Base-by-base conservation (phyloP, 768 basidiomycete species). In the Arthromyces matolae region DNA sequence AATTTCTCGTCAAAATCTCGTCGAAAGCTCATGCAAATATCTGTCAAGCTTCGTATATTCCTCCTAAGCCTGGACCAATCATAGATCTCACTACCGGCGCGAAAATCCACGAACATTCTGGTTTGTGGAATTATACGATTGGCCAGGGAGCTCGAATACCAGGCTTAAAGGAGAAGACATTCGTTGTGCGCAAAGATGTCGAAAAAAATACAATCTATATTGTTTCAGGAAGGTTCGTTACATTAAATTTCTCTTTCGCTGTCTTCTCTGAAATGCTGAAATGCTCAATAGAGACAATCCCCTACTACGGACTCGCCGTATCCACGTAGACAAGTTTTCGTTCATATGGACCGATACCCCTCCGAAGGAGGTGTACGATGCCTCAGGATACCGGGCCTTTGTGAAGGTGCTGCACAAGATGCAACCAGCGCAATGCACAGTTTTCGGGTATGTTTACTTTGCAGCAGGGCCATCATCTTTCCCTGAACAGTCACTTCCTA, bases 61-160 rank as follows among this genome's bases (percentile, higher is more conserved):
- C 72, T 0, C 76, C 84, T 0, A 77, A 77, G 0, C 83, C 81
- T 2, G 93, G 93, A 0, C 73, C 76, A 3, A 83, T 96, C 9
- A 63, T 89, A 35, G 73, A 84, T 45, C 60, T 79, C 24, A 64
- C 67, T 0, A 77, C 77, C 1, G 85, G 84, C 5, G 68, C 75
- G 29, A 62, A 67, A 3, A 39, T 89, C 1, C 86, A 78, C 1
- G 42, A 64, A 33, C 94, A 97, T 59, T 49, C 71, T 1, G 94
- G 94, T 0, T 65, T 93, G 0, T 94, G 90, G 89, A 76, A 74
- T 18, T 93, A 81, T 58, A 95, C 93, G 1, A 72, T 96, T 36
- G 94, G 94, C 2, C 86, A 98, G 63, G 77, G 81, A 24, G 83
- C 86, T 1, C 78, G 78, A 36, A 62, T 95, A 18, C 60, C 67